phyloP scores from a whole-genome alignment of 2,329 filamentous ascomycete genomes.

The Fusarium sp. region DNA sequence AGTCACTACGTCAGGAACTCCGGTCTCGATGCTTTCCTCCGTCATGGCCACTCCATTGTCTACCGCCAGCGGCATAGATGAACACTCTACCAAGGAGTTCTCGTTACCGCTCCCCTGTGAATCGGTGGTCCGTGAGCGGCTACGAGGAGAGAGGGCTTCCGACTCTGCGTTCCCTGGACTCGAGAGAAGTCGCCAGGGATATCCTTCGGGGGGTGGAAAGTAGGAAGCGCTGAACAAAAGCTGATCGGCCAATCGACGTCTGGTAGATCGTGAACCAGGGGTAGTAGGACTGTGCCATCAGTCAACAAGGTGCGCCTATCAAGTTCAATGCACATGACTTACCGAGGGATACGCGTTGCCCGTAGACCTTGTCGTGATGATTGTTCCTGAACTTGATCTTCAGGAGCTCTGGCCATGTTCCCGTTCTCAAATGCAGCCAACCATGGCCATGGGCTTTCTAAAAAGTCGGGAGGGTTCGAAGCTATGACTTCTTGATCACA shows the following conservation, averaged over 20 bases:
- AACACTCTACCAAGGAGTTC: slow-evolving; percentile 10
- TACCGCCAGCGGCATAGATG: slow-evolving; percentile 55
- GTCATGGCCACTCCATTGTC: slow-evolving; percentile 65
- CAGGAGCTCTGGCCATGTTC: background rate
- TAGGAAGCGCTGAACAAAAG: slow-evolving; percentile 9
- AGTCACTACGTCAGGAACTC: slow-evolving; percentile 58
- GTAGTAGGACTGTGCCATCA: slow-evolving; percentile 10
- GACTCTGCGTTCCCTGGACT: background rate
- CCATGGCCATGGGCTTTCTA: slow-evolving; percentile 25
- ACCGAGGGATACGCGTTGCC: slow-evolving; percentile 25
- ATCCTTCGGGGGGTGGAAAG: background rate
- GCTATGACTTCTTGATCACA: background rate
- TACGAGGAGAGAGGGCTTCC: background rate
- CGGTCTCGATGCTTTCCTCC: slow-evolving; percentile 64
- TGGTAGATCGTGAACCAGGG: slow-evolving; percentile 7
- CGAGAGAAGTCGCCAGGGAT: slow-evolving; percentile 4
- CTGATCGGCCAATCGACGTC: slow-evolving; percentile 8
- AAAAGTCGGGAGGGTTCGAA: background rate
- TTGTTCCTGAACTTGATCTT: background rate
- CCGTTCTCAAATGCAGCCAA: slow-evolving; percentile 1
- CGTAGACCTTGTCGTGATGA: slow-evolving; percentile 3
- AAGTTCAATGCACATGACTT: background rate
- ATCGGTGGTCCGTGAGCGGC: background rate
- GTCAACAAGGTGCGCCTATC: slow-evolving; percentile 3
- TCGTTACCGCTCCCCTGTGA: background rate